A percentile compares a stretch with the other conserved stretches of the same genome.
Conservation (phyloP, 1,284 basidiomycete species). For the Cryptococcus jaspeensis region DNA sequence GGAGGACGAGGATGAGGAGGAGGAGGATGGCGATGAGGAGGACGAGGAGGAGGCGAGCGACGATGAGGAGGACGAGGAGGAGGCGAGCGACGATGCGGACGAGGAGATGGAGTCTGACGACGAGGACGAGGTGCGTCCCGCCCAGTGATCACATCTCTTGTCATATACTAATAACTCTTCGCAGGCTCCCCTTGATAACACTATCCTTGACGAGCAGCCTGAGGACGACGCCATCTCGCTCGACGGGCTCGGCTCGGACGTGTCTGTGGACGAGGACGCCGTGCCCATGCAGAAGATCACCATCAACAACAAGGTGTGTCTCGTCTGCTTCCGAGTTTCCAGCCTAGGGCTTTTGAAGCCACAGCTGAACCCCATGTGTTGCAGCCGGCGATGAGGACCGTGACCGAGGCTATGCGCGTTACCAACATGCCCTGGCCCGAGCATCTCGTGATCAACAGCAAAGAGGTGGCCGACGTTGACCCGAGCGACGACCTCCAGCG, state of each 20-base stretch:
- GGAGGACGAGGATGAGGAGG: constrained; percentile 56
- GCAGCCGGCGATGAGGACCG: constrained; percentile 75
- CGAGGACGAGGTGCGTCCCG: constrained; percentile 28
- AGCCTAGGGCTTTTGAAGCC: background rate
- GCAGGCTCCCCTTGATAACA: constrained; percentile 25
- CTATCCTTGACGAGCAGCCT: constrained; percentile 49
- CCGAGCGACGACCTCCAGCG: constrained; percentile 78
- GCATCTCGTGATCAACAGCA: constrained; percentile 72
- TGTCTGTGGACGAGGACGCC: constrained; percentile 67
- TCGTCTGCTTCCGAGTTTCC: background rate
- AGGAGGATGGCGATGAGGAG: constrained; percentile 69
- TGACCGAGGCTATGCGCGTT: constrained; percentile 74
- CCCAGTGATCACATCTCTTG: background rate
- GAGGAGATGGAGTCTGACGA: constrained; percentile 48
- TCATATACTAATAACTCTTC: background rate
- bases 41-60: constrained; percentile 63
- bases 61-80: constrained; percentile 65
- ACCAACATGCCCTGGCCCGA: constrained; percentile 81
- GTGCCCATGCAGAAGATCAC: constrained; percentile 77
- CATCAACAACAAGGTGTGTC: constrained; percentile 72
- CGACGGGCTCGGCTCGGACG: constrained; percentile 66
- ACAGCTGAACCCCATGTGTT: background rate
- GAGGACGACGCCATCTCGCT: constrained; percentile 59
- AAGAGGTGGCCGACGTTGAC: constrained; percentile 71
- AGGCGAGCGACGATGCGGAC: constrained; percentile 53